Evolutionary conservation across 148 eudicot genomes (phyloP), one percentile per base, ranked within the genome.

Genomic region (Chenopodium suecicum): DNA sequence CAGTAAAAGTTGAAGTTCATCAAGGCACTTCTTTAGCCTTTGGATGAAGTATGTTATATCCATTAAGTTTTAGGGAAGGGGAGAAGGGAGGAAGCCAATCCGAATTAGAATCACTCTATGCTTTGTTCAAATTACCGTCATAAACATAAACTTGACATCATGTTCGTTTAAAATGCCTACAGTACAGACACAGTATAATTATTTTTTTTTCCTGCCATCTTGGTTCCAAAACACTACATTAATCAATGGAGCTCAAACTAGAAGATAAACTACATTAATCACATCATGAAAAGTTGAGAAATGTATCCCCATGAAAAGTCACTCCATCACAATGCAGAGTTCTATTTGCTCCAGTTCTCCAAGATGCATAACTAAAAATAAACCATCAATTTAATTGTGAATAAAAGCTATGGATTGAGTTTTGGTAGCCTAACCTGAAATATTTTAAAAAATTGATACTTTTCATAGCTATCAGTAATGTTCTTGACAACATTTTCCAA

Each of bases 391-490:
- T 62, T 62, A 62, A 56, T 14, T 5, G 22, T 56, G 62, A 56
- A 14, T 5, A 56, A 56, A 56, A 17, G 16, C 62, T 56, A 56
- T 50, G 54, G 54, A 11, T 56, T 56, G 17, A 56, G 5, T 14
- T 19, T 56, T 37, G 23, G 16, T 2, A 7, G 14, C 41, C 78
- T 66, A 78, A 92, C 99, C 97, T 97, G 99, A 82, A 92, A 97
- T 84, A 97, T 91, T 82, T 91, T 97, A 87, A 90, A 97, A 85
- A 97, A 97, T 71, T 97, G 99, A 80, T 94, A 97, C 87, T 76
- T 91, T 75, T 97, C 99, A 78, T 94, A 97, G 84, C 90, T 86
- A 60, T 94, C 97, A 73, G 85, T 86, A 25, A 94, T 94, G 90
- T 86, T 92, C 78, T 86, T 94, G 78, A 91, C 93, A 82, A 91